Base-by-base conservation (phyloP, 2,329 filamentous ascomycete species). In the Penicillium glabrum region DNA sequence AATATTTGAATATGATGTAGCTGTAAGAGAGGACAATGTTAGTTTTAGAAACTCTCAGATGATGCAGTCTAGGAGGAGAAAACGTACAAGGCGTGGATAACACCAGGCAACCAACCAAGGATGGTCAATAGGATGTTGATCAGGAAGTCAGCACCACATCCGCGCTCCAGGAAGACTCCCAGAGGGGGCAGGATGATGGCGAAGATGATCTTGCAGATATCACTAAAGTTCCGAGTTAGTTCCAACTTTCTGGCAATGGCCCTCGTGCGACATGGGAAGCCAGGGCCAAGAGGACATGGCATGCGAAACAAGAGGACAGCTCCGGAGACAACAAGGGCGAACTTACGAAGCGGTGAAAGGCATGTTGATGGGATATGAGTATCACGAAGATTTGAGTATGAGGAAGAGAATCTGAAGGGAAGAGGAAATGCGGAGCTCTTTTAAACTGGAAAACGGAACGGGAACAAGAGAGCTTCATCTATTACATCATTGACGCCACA, bases 101-200 rank as follows among this genome's bases (percentile, higher is more conserved):
- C 93, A 77, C 91, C 90, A 63, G 89, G 89, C 70, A 93, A 83
- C 77, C 86, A 88, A 77, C 85, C 86, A 67, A 91, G 81, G 67
- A 91, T 86, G 68, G 91, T 96, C 79, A 96, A 81, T 71, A 92
- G 83, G 77, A 96, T 90, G 87, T 96, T 96, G 86, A 96, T 96
- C 78, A 93, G 82, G 71, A 96, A 82, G 75, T 96, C 90, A 66
- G 88, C 86, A 73, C 88, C 88, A 80, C 92, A 96, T 70, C 92
- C 92, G 68, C 89, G 87, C 88, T 96, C 92, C 67, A 96, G 89
- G 85, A 96, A 95, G 75, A 96, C 92, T 81, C 92, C 92, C 54
- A 96, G 80, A 74, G 92, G 92, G 56, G 92, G 92, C 64, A 96
- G 86, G 80, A 96, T 81, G 82, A 96, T 82, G 82, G 92, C 92